A percentile compares a stretch with the other conserved stretches of the same genome.
Conservation (phyloP, 2,329 filamentous ascomycete genomes). For the Xylaria sp. region DNA sequence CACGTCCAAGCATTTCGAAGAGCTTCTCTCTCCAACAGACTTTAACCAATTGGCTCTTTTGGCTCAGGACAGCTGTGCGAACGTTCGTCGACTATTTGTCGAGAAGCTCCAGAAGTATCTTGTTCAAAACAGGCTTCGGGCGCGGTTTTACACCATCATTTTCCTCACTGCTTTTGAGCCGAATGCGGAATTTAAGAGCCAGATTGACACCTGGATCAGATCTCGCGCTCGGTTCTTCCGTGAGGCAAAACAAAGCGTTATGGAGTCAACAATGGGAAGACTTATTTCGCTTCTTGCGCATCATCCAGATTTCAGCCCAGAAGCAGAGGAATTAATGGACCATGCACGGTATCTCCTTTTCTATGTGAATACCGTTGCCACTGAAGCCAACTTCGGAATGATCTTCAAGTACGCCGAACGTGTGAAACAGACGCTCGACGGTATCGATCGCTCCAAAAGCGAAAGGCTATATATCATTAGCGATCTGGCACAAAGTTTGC, state of each 20-base stretch:
- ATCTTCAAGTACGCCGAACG: conserved; percentile 94
- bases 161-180: conserved; percentile 95
- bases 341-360: conserved; percentile 91
- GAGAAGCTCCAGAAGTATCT: conserved; percentile 92
- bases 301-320: conserved; percentile 84
- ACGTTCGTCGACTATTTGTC: conserved; percentile 82
- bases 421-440: conserved; percentile 89
- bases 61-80: conserved; percentile 77
- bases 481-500: conserved; percentile 83
- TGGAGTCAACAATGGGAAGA: conserved; percentile 85
- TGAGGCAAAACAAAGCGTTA: conserved; percentile 67
- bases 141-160: conserved; percentile 87
- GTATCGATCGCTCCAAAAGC: conserved; percentile 72
- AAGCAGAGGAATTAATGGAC: conserved; percentile 76
- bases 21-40: conserved; percentile 73
- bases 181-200: conserved; percentile 73
- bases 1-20: conserved; percentile 78
- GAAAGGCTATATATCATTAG: conserved; percentile 86
- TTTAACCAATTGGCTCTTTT: conserved; percentile 87
- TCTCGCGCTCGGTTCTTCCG: conserved; percentile 77
- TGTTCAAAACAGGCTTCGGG: conserved; percentile 73
- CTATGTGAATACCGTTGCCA: conserved; percentile 84
- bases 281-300: conserved; percentile 90
- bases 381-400: conserved; percentile 84
- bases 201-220: conserved; percentile 87